Percentiles rank a stretch among this genome's conserved stretches.
Evolutionary conservation across 129 eudicot species (phyloP).

Genomic region (Helianthus annuus): DNA sequence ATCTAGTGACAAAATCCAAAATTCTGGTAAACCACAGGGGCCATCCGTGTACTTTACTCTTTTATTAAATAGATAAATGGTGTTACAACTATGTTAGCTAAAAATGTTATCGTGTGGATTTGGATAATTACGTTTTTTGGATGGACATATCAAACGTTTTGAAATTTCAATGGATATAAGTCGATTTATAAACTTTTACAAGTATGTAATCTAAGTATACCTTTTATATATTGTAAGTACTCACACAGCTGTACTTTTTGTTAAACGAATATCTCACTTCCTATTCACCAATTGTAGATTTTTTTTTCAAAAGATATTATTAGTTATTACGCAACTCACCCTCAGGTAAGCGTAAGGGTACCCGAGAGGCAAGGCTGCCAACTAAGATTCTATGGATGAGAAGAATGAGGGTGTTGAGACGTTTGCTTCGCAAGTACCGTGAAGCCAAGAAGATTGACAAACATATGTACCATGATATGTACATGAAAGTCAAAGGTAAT

Average conservation of each 20-base stretch:
- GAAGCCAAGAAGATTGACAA: constrained; percentile 19
- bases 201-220: too few species aligned
- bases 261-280: not conserved
- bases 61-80: not conserved
- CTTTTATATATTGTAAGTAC: not conserved
- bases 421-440: constrained; percentile 19
- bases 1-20: too few species aligned
- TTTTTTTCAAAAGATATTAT: not conserved
- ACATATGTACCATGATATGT: constrained; percentile 15
- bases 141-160: not conserved
- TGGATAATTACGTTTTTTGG: too few species aligned
- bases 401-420: constrained; percentile 25
- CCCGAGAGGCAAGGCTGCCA: constrained; percentile 21
- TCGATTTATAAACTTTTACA: not conserved
- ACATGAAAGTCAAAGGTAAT: constrained; percentile 11
- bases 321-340: not conserved
- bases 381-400: constrained; percentile 14
- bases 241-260: not conserved
- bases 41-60: too few species aligned
- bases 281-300: not conserved
- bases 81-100: not conserved
- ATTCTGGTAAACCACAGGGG: too few species aligned
- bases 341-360: constrained; percentile 25
- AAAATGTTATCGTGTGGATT: too few species aligned
- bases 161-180: not conserved